Evolutionary conservation across 768 basidiomycete species (phyloP).

Genomic region (Leccinum barrowsii): DNA sequence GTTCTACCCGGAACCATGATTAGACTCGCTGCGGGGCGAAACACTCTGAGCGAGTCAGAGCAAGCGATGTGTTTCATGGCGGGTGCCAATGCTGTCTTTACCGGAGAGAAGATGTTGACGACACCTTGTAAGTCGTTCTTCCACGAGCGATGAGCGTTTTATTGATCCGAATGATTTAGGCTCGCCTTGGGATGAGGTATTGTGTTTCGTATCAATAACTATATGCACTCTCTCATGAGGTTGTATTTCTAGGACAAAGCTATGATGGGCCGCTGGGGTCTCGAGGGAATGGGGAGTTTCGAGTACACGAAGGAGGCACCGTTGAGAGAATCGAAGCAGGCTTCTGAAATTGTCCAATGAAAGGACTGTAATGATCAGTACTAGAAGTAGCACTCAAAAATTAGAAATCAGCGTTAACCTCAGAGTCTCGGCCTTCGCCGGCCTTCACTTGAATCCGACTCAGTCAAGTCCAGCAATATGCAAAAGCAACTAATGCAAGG

Average conservation of each 20-base stretch:
- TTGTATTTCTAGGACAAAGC: constrained; percentile 66
- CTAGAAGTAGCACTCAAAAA: neutral
- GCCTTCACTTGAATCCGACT: neutral
- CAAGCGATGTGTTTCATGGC: constrained; percentile 99
- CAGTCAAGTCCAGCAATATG: constrained; percentile 9
- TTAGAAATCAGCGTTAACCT: neutral
- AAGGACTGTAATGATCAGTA: neutral
- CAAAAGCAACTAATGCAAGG: constrained; percentile 29
- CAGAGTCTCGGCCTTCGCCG: constrained; percentile 24
- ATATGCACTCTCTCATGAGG: neutral
- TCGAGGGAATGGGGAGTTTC: constrained; percentile 89
- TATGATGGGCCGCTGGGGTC: constrained; percentile 92
- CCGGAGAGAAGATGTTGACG: constrained; percentile 97
- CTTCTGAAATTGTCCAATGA: neutral
- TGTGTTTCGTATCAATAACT: constrained; percentile 5
- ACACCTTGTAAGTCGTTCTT: constrained; percentile 73
- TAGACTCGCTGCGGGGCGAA: constrained; percentile 90
- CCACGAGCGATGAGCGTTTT: neutral
- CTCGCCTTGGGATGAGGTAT: constrained; percentile 90
- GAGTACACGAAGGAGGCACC: constrained; percentile 57
- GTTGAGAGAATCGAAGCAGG: neutral
- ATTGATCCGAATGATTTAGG: constrained; percentile 40
- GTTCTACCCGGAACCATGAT: constrained; percentile 92
- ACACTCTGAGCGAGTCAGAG: constrained; percentile 83
- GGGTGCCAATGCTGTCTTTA: constrained; percentile 97